A percentile compares a stretch with the other conserved stretches of the same genome.
Conservation (phyloP, 768 basidiomycete species). For the Naematelia encephala region DNA sequence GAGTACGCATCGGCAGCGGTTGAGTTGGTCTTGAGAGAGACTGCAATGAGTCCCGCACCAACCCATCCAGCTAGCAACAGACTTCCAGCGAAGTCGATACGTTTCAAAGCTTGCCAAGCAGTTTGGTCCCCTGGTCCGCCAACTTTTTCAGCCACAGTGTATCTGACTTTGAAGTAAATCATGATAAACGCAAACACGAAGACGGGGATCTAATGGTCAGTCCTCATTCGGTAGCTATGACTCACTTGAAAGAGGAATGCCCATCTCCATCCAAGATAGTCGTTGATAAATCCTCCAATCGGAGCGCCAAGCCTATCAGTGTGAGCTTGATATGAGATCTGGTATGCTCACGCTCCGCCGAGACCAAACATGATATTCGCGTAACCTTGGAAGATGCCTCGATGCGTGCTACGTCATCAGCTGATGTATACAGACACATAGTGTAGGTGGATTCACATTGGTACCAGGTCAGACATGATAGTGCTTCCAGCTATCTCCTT, state of each 20-base stretch:
- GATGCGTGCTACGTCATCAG: conserved; percentile 61
- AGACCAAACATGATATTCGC: conserved; percentile 63
- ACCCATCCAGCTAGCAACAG: conserved; percentile 64
- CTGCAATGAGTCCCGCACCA: conserved; percentile 34
- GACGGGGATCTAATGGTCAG: conserved; percentile 64
- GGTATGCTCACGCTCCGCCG: conserved; percentile 54
- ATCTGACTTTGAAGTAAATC: conserved; percentile 73
- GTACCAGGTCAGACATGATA: conserved; percentile 79
- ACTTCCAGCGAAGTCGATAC: conserved; percentile 82
- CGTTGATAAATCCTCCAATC: conserved; percentile 60
- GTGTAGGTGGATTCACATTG: conserved; percentile 60
- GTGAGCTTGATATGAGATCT: neutral
- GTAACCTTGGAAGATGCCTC: conserved; percentile 80
- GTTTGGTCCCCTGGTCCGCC: conserved; percentile 4
- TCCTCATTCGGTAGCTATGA: conserved; percentile 4
- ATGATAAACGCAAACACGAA: conserved; percentile 67
- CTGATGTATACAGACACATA: neutral
- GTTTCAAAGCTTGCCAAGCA: conserved; percentile 54
- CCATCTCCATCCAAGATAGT: conserved; percentile 74
- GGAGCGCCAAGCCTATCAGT: conserved; percentile 37
- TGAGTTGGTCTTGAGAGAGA: conserved; percentile 47
- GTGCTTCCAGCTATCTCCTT: conserved; percentile 67
- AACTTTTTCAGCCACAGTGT: conserved; percentile 57
- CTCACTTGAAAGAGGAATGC: conserved; percentile 82
- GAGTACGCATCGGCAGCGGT: conserved; percentile 67